Base-by-base conservation (phyloP, 2,329 filamentous ascomycete species). In the Alternaria triticina region DNA sequence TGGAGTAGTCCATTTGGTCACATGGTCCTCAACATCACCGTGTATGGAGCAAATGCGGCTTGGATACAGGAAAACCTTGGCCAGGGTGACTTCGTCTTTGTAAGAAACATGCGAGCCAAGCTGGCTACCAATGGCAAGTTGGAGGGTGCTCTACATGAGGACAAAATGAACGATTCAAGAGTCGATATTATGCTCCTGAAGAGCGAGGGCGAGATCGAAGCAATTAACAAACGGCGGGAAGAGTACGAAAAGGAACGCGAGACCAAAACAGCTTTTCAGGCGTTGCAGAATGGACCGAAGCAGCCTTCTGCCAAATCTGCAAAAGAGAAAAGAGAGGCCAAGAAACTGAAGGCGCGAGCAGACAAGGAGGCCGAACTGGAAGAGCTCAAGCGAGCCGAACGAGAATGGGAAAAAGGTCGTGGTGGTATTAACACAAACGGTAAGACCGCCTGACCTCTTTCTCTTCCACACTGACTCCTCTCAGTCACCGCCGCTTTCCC, bases 1-100 rank as follows among this genome's bases (percentile, higher is more conserved):
- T 97, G 92, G 91, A 82, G 83, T 2, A 93, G 94, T 0, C 94
- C 94, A 0, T 90, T 83, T 69, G 94, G 94, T 3, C 89, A 89
- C 72, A 83, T 87, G 73, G 90, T 89, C 1, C 83, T 97, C 56
- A 89, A 90, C 70, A 80, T 97, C 23, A 91, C 88, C 27, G 84
- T 91, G 27, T 96, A 85, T 77, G 88, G 90, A 13, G 87, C 87
- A 0, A 91, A 97, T 76, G 87, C 89, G 1, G 70, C 75, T 1
- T 87, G 82, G 66, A 85, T 90, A n/a, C 84, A 83, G 15, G 73
- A 84, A 1, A 77, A 87, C 7, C 81, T 96, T 25, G 80, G 83
- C 3, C 77, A 82, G n/a, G 87, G 87, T 4, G 82, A 88, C 23
- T 90, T 90, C 83, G 81, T 97, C 3, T 80, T 80, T 5, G 78